These are phyloP conservation scores for Camelina neglecta DNA, from an alignment of 345 rosid genomes.

Conservation along the genomic window DNA sequence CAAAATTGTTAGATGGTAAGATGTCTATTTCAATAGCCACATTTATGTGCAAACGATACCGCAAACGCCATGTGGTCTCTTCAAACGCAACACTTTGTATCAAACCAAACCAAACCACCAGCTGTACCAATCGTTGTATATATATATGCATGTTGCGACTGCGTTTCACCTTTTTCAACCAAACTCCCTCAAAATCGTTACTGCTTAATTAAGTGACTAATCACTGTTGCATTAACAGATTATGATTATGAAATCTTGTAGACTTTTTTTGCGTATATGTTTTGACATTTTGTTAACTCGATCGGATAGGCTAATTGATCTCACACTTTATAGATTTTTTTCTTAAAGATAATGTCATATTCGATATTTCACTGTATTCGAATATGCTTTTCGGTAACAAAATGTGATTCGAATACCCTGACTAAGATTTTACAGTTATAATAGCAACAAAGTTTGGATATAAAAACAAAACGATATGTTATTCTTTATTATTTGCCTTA, in stretches of 20 bases:
- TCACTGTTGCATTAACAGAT: conserved; percentile 21
- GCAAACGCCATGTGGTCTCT: conserved; percentile 47
- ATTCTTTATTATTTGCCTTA: not conserved
- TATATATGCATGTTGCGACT: conserved; percentile 18
- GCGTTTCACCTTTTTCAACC: conserved; percentile 30
- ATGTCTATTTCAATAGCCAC: conserved; percentile 41
- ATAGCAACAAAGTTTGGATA: not conserved
- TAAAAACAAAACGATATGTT: not conserved
- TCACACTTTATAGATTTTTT: not conserved
- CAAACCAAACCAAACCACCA: conserved; percentile 38
- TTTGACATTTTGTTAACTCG: not conserved
- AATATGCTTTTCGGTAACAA: not conserved
- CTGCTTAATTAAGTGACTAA: not conserved
- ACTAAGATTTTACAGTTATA: not conserved
- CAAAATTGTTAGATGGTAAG: conserved; percentile 43
- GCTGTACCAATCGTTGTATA: conserved; percentile 31
- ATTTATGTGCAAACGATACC: conserved; percentile 46
- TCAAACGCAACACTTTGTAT: conserved; percentile 43
- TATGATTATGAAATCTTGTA: not conserved
- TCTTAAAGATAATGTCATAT: not conserved
- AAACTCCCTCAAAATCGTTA: not conserved
- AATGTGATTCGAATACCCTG: too few relatives aligned
- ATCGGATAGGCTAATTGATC: not conserved
- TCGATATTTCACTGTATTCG: not conserved
- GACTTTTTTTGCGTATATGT: not conserved